phyloP scores from a whole-genome alignment of 371 early-diverging fungal species.

The Circinella umbellata region DNA sequence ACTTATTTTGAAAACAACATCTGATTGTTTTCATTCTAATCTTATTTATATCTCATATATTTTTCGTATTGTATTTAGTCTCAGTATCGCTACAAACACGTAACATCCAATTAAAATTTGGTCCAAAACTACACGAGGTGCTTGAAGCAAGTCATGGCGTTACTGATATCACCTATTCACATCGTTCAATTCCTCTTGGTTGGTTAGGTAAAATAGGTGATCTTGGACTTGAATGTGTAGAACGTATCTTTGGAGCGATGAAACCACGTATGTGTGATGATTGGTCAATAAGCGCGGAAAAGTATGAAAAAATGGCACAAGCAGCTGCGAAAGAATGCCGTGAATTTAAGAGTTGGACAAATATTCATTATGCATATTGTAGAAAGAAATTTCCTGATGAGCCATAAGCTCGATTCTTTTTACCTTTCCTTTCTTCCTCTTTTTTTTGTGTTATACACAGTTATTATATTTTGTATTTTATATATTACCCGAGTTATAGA shows the following conservation, averaged over 20 bases:
- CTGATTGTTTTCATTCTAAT: not conserved
- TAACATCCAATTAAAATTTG: conserved; percentile 35
- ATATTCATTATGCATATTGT: conserved; percentile 34
- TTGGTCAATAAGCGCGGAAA: conserved; percentile 44
- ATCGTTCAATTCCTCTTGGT: conserved; percentile 48
- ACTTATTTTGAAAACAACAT: not conserved
- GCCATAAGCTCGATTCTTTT: not conserved
- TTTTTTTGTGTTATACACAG: not conserved
- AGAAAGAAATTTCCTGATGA: conserved; percentile 7
- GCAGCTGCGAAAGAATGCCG: conserved; percentile 37
- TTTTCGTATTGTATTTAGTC: conserved; percentile 19
- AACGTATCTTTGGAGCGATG: conserved; percentile 42
- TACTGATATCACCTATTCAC: conserved; percentile 26
- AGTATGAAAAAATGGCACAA: conserved; percentile 40
- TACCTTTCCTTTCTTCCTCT: not conserved
- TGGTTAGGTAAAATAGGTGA: conserved; percentile 52
- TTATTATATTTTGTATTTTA: no score
- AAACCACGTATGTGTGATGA: conserved; percentile 52
- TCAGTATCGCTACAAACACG: conserved; percentile 50
- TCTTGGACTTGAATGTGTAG: conserved; percentile 37
- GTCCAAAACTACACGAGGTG: conserved; percentile 26
- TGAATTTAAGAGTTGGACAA: conserved; percentile 50
- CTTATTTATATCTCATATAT: not conserved
- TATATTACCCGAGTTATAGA: not conserved
- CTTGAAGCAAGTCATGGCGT: conserved; percentile 21